These are phyloP conservation scores for Oidiodendron maius DNA, from an alignment of 495 filamentous ascomycete genomes.

Conservation along the genomic window DNA sequence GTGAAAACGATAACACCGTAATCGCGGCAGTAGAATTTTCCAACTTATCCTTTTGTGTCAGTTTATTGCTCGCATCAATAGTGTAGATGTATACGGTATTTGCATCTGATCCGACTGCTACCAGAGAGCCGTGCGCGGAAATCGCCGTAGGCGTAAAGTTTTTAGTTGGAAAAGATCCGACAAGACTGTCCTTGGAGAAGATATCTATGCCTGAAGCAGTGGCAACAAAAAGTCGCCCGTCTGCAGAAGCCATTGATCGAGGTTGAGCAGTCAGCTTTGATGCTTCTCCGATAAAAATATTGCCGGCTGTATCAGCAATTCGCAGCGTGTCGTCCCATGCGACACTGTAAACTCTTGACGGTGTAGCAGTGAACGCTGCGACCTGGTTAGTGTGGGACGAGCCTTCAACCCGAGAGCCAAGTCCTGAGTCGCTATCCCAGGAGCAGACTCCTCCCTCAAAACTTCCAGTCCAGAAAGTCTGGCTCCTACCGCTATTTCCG, in stretches of 20 bases:
- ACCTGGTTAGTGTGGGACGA: slow-evolving; percentile 78
- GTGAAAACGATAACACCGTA: slow-evolving; percentile 73
- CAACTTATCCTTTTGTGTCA: slow-evolving; percentile 37
- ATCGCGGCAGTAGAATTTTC: slow-evolving; percentile 49
- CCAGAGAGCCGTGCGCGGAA: slow-evolving; percentile 53
- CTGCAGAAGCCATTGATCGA: slow-evolving; percentile 38
- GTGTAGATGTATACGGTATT: slow-evolving; percentile 67
- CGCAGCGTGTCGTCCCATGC: slow-evolving; percentile 95
- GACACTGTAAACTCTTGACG: slow-evolving; percentile 68
- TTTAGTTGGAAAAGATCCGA: slow-evolving; percentile 31
- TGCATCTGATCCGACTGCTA: slow-evolving; percentile 75
- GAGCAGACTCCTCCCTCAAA: slow-evolving; percentile 80
- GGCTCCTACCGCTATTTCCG: slow-evolving; percentile 30
- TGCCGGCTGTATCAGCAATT: slow-evolving; percentile 55
- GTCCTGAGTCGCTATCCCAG: slow-evolving; percentile 70
- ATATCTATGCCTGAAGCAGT: slow-evolving; percentile 58
- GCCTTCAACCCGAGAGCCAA: slow-evolving; percentile 64
- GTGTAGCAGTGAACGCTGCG: slow-evolving; percentile 60
- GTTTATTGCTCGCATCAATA: slow-evolving; percentile 34
- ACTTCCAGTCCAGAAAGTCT: slow-evolving; percentile 79
- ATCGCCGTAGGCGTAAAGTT: slow-evolving; percentile 61
- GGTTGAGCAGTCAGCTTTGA: slow-evolving; percentile 45
- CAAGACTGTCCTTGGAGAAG: slow-evolving; percentile 52
- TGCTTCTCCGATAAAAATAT: slow-evolving; percentile 40
- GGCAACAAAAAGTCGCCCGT: slow-evolving; percentile 54